Evolutionary conservation across 768 basidiomycete species (phyloP).

Genomic region (Naganishia onofrii): DNA sequence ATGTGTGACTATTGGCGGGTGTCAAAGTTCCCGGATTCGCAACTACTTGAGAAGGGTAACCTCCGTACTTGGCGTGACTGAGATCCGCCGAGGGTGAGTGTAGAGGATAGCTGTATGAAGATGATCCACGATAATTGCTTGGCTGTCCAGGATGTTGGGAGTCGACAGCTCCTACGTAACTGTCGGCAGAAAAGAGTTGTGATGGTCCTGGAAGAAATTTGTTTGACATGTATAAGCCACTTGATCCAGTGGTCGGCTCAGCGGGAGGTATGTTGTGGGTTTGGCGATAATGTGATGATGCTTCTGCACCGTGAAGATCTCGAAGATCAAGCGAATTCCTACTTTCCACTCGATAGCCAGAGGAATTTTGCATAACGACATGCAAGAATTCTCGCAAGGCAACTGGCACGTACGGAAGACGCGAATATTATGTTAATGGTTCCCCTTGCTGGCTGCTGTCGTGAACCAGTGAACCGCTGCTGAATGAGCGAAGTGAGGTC

Average conservation of each 20-base stretch:
- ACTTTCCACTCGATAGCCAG: constrained; percentile 21
- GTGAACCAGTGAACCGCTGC: not conserved
- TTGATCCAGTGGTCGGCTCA: not conserved
- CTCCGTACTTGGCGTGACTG: not conserved
- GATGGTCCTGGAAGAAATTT: constrained; percentile 23
- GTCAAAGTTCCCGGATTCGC: constrained; percentile 2
- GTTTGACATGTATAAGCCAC: constrained; percentile 5
- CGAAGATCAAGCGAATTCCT: constrained; percentile 23
- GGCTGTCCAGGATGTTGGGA: not conserved
- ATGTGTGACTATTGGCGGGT: constrained; percentile 5
- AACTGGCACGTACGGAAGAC: not conserved
- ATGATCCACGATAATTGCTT: constrained; percentile 4
- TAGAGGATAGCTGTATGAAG: constrained; percentile 1
- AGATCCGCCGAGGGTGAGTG: not conserved
- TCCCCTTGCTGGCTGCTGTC: not conserved
- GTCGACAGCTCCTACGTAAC: not conserved
- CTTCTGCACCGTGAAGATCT: constrained; percentile 42
- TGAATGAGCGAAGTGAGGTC: no score
- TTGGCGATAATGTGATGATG: not conserved
- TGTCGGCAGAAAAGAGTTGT: constrained; percentile 5
- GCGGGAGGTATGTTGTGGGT: not conserved
- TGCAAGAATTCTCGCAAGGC: not conserved
- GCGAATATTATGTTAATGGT: not conserved
- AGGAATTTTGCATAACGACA: constrained; percentile 22
- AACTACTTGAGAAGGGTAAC: constrained; percentile 8